Evolutionary conservation across 1,284 basidiomycete genomes (phyloP), one percentile per base, ranked within the genome.

Genomic region (Apiotrichum veenhuisii): DNA sequence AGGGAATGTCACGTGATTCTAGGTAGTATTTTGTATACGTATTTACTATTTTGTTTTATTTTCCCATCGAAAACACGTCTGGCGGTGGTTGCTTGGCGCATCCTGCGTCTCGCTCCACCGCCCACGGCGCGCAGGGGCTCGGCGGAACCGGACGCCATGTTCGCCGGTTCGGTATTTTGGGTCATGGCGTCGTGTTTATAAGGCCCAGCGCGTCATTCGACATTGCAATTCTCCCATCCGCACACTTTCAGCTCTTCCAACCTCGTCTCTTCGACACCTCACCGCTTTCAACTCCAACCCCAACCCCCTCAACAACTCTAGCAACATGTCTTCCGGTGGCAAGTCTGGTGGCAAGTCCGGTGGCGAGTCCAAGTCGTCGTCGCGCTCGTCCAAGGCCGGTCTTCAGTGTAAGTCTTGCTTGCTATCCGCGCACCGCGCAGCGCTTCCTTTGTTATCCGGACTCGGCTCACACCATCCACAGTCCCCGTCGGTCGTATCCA

Each of bases 401-500:
- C 84, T 92, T 57, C 89, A 91, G 74, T 80, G 71, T 73, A 46
- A 64, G 69, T 73, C 23, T 14, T 34, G 1, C 11, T 14, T 25
- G 17, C 41, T 9, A n/a, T 5, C 33, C 15, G 26, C 38, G 20
- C 54, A 50, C 26, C 22, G 15, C 43, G 2, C 20, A 12, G 9
- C 9, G 15, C 27, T 25, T 54, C 63, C 64, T 64, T 62, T 30
- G 15, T 23, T 45, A 34, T 25, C 30, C 8, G n/a, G 11, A 11
- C 27, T 36, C 14, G 45, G 38, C 59, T 65, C 50, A 64, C 52
- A 55, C 18, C 87, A 14, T 41, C 5, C 40, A 20, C 54, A 74
- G 72, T 91, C 81, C 89, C 89, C 60, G 89, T 92, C 64, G 87
- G 87, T 77, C 87, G 89, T 83, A 87, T 92, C 71, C 88, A 90